Conservation (phyloP, 2,329 filamentous ascomycete genomes). For the Pleurostoma richardsiae region DNA sequence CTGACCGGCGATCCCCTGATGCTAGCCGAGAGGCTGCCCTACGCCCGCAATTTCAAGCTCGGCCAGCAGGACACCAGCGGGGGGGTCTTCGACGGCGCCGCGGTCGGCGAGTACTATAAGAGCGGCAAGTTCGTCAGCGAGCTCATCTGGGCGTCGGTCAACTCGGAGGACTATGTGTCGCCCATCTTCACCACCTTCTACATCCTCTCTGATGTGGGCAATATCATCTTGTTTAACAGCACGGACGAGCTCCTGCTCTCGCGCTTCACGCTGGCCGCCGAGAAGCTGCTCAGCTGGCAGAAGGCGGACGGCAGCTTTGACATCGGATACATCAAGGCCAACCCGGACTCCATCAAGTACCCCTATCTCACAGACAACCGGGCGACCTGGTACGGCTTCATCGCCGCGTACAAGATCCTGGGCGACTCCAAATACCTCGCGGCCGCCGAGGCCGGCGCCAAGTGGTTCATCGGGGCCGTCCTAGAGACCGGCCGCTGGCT, state of each 20-base stretch:
- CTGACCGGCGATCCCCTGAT: constrained; percentile 5
- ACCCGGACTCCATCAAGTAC: constrained; percentile 6
- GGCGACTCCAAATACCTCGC: constrained; percentile 4
- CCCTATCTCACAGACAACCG: constrained; percentile 6
- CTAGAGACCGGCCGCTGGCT: constrained; percentile 7
- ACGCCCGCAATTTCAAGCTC: constrained; percentile 8
- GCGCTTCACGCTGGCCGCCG: constrained; percentile 4
- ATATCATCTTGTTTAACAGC: constrained; percentile 6
- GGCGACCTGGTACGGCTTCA: constrained; percentile 9
- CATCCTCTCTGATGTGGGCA: constrained; percentile 4
- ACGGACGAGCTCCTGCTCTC: background rate
- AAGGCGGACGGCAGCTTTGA: constrained; percentile 5
- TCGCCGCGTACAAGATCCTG: constrained; percentile 6
- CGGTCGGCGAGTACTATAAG: constrained; percentile 5
- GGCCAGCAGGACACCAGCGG: constrained; percentile 5
- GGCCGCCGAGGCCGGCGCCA: constrained; percentile 5
- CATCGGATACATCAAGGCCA: constrained; percentile 7
- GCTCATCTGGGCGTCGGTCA: constrained; percentile 3
- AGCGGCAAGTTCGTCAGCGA: constrained; percentile 4
- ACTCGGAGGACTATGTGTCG: constrained; percentile 6
- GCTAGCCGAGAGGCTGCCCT: constrained; percentile 5
- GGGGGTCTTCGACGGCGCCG: constrained; percentile 3
- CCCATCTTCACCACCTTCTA: constrained; percentile 8
- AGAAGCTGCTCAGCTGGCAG: constrained; percentile 8
- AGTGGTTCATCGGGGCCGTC: constrained; percentile 4